phyloP scores from a whole-genome alignment of 2,329 filamentous ascomycete genomes.

The Trichoderma pleuroti region DNA sequence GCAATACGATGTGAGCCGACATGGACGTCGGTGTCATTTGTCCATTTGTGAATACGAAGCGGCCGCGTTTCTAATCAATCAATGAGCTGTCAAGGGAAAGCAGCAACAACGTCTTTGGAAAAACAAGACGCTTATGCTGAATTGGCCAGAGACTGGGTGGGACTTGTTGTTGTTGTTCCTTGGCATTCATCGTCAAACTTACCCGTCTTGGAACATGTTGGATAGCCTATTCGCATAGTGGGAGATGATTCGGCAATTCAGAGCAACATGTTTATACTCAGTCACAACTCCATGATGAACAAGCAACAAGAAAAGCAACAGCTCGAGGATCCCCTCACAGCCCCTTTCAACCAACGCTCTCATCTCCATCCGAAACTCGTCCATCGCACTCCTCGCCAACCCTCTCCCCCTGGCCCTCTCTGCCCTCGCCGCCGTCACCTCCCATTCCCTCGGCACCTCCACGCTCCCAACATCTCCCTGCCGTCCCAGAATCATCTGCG shows the following conservation, averaged over 20 bases:
- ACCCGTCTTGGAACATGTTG: not conserved
- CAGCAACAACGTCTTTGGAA: not conserved
- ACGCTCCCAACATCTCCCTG: constrained; percentile 33
- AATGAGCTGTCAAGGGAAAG: not conserved
- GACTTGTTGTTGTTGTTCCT: not conserved
- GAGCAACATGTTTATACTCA: not conserved
- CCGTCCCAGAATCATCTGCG: constrained; percentile 53
- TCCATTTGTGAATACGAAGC: not conserved
- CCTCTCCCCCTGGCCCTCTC: constrained; percentile 23
- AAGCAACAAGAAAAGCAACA: not conserved
- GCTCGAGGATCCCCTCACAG: not conserved
- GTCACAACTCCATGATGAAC: not conserved
- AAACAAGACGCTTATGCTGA: not conserved
- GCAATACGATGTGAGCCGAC: not conserved
- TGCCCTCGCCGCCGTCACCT: constrained; percentile 34
- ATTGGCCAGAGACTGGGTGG: not conserved
- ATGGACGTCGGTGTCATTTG: not conserved
- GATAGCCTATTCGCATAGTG: not conserved
- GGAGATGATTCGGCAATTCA: not conserved
- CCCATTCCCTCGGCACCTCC: constrained; percentile 44
- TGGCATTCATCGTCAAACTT: not conserved
- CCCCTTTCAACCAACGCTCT: not conserved
- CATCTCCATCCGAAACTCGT: not conserved
- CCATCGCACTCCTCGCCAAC: constrained; percentile 21
- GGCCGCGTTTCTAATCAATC: not conserved